Conservation (phyloP, 345 rosid genomes). For the Eucalyptus microcorys region DNA sequence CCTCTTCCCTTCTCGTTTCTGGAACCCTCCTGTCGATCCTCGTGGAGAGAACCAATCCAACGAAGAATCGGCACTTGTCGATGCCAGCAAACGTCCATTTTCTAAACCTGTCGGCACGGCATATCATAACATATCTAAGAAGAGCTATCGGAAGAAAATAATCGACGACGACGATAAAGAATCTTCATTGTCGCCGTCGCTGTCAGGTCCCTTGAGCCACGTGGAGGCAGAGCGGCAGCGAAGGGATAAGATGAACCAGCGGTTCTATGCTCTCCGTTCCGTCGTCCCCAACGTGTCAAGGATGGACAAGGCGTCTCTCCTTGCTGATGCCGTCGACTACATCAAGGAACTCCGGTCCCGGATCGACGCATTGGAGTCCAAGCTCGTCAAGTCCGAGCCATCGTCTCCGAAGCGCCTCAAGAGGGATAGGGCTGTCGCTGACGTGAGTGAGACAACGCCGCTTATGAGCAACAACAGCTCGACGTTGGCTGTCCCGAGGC, state of each 20-base stretch:
- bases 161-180: not conserved
- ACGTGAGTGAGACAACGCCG: not conserved
- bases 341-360: not conserved
- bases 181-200: not conserved
- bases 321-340: not conserved
- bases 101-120: not conserved
- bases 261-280: not conserved
- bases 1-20: not conserved
- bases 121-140: not conserved
- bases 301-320: not conserved
- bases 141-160: not conserved
- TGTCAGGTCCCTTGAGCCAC: not conserved
- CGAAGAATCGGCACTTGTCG: not conserved
- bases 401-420: not conserved
- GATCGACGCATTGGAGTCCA: not conserved
- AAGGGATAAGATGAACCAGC: not conserved
- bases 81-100: not conserved
- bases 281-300: not conserved
- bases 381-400: not conserved
- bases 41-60: not conserved
- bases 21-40: not conserved
- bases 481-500: not conserved
- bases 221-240: not conserved
- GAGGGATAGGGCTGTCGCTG: not conserved
- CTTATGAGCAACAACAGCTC: not conserved